Evolutionary conservation across 208 protist genomes (phyloP).

Genomic region (Wallacemonas sp.): DNA sequence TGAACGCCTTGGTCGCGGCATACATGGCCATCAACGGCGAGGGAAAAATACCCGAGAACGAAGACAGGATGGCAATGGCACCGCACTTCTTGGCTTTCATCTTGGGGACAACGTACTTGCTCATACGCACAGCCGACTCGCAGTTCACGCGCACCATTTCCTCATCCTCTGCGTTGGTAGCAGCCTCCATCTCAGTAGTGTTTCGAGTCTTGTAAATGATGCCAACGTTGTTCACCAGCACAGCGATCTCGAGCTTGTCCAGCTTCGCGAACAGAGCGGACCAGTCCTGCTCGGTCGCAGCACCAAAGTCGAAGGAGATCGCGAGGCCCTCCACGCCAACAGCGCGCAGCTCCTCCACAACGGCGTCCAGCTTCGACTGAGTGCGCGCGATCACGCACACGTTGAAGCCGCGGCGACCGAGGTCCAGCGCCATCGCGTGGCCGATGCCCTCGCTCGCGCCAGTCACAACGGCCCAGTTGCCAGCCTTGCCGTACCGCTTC

Average conservation of each 20-base stretch:
- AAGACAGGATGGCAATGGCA: conserved; percentile 79
- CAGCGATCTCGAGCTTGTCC: conserved; percentile 47
- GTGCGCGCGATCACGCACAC: conserved; percentile 91
- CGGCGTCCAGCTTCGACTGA: conserved; percentile 81
- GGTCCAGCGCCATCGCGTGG: conserved; percentile 85
- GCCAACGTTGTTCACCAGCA: conserved; percentile 94
- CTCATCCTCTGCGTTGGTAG: conserved; percentile 30
- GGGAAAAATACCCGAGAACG: conserved; percentile 65
- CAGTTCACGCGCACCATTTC: conserved; percentile 91
- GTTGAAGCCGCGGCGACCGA: conserved; percentile 91
- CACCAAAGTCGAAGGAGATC: conserved; percentile 86
- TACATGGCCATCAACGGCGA: conserved; percentile 85
- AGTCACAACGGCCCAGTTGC: conserved; percentile 92
- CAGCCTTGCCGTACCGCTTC: conserved; percentile 65
- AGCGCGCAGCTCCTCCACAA: conserved; percentile 67
- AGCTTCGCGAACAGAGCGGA: conserved; percentile 54
- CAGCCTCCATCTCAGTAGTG: conserved; percentile 54
- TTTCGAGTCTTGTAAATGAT: conserved; percentile 85
- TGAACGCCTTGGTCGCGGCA: conserved; percentile 88
- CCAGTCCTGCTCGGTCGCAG: conserved; percentile 58
- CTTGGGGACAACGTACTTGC: conserved; percentile 70
- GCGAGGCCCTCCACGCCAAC: conserved; percentile 70
- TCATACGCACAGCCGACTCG: conserved; percentile 82
- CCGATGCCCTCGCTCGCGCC: conserved; percentile 95
- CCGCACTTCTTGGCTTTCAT: conserved; percentile 72